Conservation (phyloP, 176 grass and related monocot genomes). For the Oryza coarctata region DNA sequence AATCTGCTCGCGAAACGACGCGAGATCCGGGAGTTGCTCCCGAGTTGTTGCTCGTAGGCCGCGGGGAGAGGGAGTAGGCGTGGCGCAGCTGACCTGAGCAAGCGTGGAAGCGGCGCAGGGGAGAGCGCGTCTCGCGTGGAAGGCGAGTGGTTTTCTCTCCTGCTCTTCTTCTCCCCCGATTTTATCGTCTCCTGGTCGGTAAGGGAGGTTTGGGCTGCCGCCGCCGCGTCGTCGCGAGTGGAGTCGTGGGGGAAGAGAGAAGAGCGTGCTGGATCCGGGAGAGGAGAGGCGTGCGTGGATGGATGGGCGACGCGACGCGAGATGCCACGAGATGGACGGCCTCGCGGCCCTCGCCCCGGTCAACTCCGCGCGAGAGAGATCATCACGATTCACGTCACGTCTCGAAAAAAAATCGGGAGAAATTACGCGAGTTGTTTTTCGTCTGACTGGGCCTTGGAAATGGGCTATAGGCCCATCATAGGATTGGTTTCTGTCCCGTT, state of each 20-base stretch:
- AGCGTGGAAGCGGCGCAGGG: not conserved
- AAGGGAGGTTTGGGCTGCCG: not conserved
- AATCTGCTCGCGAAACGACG: not conserved
- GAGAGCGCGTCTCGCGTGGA: not conserved
- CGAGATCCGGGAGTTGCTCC: conserved; percentile 22
- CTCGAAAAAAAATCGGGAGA: not conserved
- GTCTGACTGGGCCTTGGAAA: not conserved
- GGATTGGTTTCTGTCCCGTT: too few relatives aligned
- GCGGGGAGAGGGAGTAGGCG: not conserved
- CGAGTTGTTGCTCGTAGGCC: conserved; percentile 3
- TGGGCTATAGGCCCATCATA: too few relatives aligned
- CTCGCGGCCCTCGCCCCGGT: too few relatives aligned
- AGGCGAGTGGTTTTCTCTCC: not conserved
- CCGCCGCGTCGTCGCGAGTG: conserved; percentile 36
- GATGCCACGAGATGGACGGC: conserved; percentile 42
- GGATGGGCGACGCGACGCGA: conserved; percentile 10
- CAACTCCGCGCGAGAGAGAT: not conserved
- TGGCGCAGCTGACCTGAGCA: conserved; percentile 35
- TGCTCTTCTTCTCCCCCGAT: conserved; percentile 43
- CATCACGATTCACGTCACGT: not conserved
- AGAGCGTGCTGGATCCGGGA: not conserved
- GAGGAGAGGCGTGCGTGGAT: not conserved
- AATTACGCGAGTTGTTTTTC: not conserved
- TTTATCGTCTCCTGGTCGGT: conserved; percentile 38
- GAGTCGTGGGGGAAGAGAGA: not conserved